Evolutionary conservation across 768 basidiomycete species (phyloP).

Genomic region (Cyclocybe aegerita): DNA sequence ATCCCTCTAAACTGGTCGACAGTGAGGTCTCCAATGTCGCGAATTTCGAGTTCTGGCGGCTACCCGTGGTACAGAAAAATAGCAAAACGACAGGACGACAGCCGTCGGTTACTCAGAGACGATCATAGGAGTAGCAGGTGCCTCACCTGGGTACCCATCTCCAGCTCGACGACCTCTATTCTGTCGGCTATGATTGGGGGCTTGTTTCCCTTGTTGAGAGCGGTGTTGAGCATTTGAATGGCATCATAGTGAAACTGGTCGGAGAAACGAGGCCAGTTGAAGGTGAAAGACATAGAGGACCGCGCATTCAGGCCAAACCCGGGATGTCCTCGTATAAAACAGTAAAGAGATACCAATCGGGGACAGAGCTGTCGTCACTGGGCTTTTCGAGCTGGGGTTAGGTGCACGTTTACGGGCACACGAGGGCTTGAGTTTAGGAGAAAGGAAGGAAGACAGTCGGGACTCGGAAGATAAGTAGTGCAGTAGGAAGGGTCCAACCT

Average conservation of each 20-base stretch:
- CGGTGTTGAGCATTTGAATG: slow-evolving; percentile 94
- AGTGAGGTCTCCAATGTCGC: slow-evolving; percentile 96
- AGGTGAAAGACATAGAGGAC: slow-evolving; percentile 75
- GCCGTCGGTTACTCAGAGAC: background rate
- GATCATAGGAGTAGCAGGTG: background rate
- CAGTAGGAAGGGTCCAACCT: too few species aligned
- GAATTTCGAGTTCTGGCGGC: slow-evolving; percentile 96
- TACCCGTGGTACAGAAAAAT: slow-evolving; percentile 24
- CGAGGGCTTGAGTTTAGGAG: slow-evolving; percentile 20
- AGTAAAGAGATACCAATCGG: background rate
- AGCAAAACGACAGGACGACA: background rate
- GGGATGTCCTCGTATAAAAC: slow-evolving; percentile 1
- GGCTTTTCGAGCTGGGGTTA: slow-evolving; percentile 10
- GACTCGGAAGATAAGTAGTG: too few species aligned
- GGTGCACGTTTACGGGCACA: background rate
- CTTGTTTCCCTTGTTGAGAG: slow-evolving; percentile 95
- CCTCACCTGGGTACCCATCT: slow-evolving; percentile 94
- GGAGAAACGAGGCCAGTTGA: slow-evolving; percentile 96
- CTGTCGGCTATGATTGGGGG: slow-evolving; percentile 96
- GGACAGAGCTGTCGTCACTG: background rate
- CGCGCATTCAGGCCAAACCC: background rate
- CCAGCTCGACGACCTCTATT: slow-evolving; percentile 97
- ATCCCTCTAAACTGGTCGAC: slow-evolving; percentile 96
- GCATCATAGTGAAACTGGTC: slow-evolving; percentile 97
- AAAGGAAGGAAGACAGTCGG: too few species aligned